Evolutionary conservation across 2,329 filamentous ascomycete genomes (phyloP).

Genomic region (Camillea tinctor): DNA sequence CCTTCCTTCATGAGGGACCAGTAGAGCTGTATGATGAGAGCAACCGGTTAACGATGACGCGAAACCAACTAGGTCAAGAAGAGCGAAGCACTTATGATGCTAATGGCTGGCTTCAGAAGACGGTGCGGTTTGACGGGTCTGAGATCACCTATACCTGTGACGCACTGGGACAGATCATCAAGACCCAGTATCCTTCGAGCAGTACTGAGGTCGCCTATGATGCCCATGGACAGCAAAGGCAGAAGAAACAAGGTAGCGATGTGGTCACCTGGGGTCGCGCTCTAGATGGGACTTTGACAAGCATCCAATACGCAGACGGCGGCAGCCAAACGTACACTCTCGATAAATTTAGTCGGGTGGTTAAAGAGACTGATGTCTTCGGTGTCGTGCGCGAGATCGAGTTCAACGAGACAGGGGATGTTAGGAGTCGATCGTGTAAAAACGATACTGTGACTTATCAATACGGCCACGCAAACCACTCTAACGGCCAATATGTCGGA

Average conservation of each 20-base stretch:
- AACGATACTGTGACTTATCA: not conserved
- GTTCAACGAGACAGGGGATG: not conserved
- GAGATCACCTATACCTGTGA: not conserved
- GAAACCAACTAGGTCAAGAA: not conserved
- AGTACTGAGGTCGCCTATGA: not conserved
- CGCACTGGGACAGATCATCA: not conserved
- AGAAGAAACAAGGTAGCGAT: not conserved
- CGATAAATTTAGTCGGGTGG: not conserved
- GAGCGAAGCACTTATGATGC: not conserved
- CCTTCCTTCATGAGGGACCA: not conserved
- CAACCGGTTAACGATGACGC: not conserved
- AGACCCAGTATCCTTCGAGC: not conserved
- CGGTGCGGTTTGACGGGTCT: not conserved
- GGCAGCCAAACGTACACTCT: not conserved
- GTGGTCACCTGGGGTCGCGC: not conserved
- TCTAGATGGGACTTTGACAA: slow-evolving; percentile 1
- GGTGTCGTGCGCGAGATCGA: not conserved
- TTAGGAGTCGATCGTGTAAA: not conserved
- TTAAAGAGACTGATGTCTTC: not conserved
- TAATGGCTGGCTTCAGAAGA: slow-evolving; percentile 1
- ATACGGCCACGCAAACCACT: not conserved
- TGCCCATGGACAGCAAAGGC: not conserved
- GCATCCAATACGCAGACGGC: not conserved
- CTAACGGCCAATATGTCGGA: not conserved
- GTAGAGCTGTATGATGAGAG: not conserved